phyloP scores from a whole-genome alignment of 306 rosid species.

The Dalbergia cochinchinensis region DNA sequence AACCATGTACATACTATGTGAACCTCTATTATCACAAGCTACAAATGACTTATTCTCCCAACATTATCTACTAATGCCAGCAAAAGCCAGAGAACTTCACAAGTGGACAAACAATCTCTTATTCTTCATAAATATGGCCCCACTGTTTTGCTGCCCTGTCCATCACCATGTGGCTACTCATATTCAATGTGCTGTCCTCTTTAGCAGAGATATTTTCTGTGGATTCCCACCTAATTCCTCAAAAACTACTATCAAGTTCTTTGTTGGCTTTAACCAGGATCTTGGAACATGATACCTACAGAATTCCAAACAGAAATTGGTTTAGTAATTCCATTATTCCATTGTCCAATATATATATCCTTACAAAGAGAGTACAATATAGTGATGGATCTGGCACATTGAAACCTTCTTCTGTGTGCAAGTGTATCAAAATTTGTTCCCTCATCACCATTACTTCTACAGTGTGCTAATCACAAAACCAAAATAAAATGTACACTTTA shows the following conservation, averaged over 20 bases:
- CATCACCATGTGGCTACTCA: constrained; percentile 23
- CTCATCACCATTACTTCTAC: not conserved
- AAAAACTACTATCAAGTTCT: constrained; percentile 73
- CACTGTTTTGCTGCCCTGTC: constrained; percentile 18
- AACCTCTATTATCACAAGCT: constrained; percentile 7
- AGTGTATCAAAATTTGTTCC: not conserved
- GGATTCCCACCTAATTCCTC: constrained; percentile 98
- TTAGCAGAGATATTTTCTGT: constrained; percentile 67
- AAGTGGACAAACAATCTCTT: constrained; percentile 18
- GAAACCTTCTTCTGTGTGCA: not conserved
- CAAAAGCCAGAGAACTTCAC: constrained; percentile 29
- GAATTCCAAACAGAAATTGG: constrained; percentile 16
- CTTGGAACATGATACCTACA: constrained; percentile 97
- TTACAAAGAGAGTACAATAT: not conserved
- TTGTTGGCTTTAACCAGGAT: constrained; percentile 93
- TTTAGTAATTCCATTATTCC: not conserved
- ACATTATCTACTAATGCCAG: constrained; percentile 14
- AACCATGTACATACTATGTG: not conserved
- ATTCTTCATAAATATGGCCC: constrained; percentile 25
- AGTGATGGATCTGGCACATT: not conserved
- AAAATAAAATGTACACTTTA: constrained; percentile 1
- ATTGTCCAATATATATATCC: not conserved
- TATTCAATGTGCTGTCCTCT: constrained; percentile 56
- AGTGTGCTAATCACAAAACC: not conserved
- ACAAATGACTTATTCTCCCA: constrained; percentile 35